Conservation (phyloP, 2,329 filamentous ascomycete species). For the Delphinella strobiligena region DNA sequence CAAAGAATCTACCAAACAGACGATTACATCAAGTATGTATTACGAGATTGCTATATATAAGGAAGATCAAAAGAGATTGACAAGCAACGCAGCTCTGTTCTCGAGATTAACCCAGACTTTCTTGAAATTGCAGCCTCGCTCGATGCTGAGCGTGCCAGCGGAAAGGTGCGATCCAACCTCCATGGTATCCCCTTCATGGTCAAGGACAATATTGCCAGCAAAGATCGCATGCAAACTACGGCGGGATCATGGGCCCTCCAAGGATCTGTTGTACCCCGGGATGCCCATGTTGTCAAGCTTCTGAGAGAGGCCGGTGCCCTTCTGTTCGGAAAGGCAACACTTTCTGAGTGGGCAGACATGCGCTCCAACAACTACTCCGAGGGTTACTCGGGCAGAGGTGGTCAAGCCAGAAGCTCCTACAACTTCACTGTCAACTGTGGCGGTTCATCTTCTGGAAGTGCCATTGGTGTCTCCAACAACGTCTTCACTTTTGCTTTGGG, state of each 20-base stretch:
- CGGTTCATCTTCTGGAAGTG: conserved; percentile 57
- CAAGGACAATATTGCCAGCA: conserved; percentile 61
- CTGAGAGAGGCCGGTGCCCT: conserved; percentile 56
- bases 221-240: conserved; percentile 62
- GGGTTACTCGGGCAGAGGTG: conserved; percentile 53
- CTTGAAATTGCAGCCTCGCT: conserved; percentile 47
- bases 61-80: not conserved
- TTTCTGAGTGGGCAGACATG: conserved; percentile 68
- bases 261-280: conserved; percentile 54
- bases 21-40: conserved; percentile 48
- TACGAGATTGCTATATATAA: conserved; percentile 9
- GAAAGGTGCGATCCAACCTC: conserved; percentile 49
- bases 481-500: conserved; percentile 53
- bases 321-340: conserved; percentile 56
- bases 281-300: conserved; percentile 50
- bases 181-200: conserved; percentile 67
- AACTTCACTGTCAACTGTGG: conserved; percentile 58
- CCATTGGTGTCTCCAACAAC: conserved; percentile 52
- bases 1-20: conserved; percentile 49
- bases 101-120: conserved; percentile 58
- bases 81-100: conserved; percentile 28
- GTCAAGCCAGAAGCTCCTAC: conserved; percentile 54
- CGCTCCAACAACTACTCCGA: conserved; percentile 55
- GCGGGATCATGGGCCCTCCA: conserved; percentile 57
- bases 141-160: conserved; percentile 47